These are phyloP conservation scores for Nephelium lappaceum DNA, from an alignment of 345 rosid genomes.

Conservation along the genomic window DNA sequence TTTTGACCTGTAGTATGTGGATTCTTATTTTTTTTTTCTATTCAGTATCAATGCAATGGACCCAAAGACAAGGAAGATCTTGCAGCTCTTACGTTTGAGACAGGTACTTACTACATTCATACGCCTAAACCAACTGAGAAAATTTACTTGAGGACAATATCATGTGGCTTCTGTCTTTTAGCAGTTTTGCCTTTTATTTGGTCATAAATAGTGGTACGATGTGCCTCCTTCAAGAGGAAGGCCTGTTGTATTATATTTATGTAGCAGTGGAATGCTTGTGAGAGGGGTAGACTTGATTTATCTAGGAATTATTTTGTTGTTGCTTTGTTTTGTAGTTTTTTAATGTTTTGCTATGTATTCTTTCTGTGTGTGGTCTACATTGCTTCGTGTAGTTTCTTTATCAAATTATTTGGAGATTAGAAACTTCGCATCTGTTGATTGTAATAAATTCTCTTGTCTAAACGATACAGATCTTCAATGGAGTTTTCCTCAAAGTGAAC, in stretches of 20 bases:
- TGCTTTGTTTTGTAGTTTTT: not conserved
- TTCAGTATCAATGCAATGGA: slow-evolving; percentile 85
- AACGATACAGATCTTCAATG: slow-evolving; percentile 67
- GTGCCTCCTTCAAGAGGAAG: not conserved
- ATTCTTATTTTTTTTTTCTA: not conserved
- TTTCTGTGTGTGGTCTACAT: not conserved
- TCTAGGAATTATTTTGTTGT: not conserved
- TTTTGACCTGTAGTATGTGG: not conserved
- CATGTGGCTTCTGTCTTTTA: too few species aligned
- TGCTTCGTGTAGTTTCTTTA: not conserved
- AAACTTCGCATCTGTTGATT: not conserved
- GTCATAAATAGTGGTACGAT: too few species aligned
- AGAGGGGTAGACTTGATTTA: not conserved
- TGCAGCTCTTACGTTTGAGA: slow-evolving; percentile 83
- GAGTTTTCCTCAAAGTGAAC: slow-evolving; percentile 82
- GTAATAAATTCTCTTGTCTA: not conserved
- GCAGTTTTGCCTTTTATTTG: too few species aligned
- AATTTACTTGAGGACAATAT: too few species aligned
- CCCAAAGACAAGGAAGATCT: slow-evolving; percentile 63
- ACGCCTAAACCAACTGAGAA: not conserved
- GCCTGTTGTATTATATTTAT: not conserved
- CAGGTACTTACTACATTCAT: slow-evolving; percentile 47
- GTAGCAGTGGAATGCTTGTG: not conserved
- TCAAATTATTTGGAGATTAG: not conserved
- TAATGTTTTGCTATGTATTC: not conserved